Percentiles rank a stretch among this genome's conserved stretches.
These are phyloP conservation scores for Penicillium palitans DNA, from an alignment of 2,329 filamentous ascomycete species.

Conservation along the genomic window DNA sequence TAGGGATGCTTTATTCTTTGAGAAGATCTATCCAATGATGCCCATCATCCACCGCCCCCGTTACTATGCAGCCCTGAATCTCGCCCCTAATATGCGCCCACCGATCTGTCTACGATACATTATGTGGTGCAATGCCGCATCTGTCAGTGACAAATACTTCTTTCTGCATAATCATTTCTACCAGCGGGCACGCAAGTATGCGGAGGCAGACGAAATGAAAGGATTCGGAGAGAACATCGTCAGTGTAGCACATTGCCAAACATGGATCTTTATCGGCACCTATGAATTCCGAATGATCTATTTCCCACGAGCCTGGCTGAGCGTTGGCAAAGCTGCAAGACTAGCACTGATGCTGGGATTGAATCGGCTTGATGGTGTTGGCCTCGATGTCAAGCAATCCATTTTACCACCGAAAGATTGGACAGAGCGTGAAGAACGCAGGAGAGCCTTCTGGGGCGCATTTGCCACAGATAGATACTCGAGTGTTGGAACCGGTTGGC, in stretches of 20 bases:
- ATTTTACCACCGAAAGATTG: slow-evolving; percentile 83
- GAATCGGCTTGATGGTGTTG: slow-evolving; percentile 78
- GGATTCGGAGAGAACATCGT: slow-evolving; percentile 89
- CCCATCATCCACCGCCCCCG: slow-evolving; percentile 89
- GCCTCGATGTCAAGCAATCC: slow-evolving; percentile 89
- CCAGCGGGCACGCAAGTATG: slow-evolving; percentile 81
- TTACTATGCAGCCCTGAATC: slow-evolving; percentile 83
- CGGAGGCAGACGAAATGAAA: slow-evolving; percentile 85
- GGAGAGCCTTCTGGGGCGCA: slow-evolving; percentile 92
- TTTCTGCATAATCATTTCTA: slow-evolving; percentile 87
- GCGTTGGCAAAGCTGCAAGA: slow-evolving; percentile 76
- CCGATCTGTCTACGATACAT: slow-evolving; percentile 87
- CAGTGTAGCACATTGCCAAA: slow-evolving; percentile 80
- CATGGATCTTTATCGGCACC: slow-evolving; percentile 73
- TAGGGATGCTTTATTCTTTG: slow-evolving; percentile 75
- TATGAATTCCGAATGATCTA: slow-evolving; percentile 99
- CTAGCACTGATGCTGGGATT: slow-evolving; percentile 90
- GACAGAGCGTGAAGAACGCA: slow-evolving; percentile 88
- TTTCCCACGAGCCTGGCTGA: slow-evolving; percentile 94
- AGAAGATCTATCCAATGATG: slow-evolving; percentile 80
- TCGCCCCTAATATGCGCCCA: slow-evolving; percentile 81
- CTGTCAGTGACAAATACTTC: slow-evolving; percentile 76
- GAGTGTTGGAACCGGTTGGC: slow-evolving; percentile 96
- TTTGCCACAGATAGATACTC: slow-evolving; percentile 90
- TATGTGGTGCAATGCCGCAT: slow-evolving; percentile 93